Conservation (phyloP, 805 yeast species). For the Myxozyma neotropica region DNA sequence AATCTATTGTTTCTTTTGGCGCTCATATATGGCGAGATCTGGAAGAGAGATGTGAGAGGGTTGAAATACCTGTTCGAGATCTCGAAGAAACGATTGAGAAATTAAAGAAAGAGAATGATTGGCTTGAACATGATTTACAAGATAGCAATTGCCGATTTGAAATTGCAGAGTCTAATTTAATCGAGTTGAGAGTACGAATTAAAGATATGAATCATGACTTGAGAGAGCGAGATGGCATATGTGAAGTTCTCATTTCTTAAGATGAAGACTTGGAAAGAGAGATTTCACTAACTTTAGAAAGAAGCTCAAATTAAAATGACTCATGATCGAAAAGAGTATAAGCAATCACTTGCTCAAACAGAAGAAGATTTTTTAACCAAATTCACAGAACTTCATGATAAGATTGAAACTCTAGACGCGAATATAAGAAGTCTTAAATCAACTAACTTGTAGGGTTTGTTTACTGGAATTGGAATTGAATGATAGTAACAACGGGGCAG, state of each 20-base stretch:
- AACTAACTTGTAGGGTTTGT: background rate
- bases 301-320: background rate
- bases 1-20: background rate
- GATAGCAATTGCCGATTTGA: background rate
- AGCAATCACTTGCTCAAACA: background rate
- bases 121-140: background rate
- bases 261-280: background rate
- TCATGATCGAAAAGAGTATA: background rate
- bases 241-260: background rate
- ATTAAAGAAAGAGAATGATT: background rate
- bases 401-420: background rate
- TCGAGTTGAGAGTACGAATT: background rate
- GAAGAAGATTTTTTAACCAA: background rate
- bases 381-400: background rate
- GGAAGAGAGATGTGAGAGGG: background rate
- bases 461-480: background rate
- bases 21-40: slow-evolving; percentile 6
- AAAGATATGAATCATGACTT: background rate
- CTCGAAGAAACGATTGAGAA: background rate
- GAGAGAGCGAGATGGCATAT: background rate
- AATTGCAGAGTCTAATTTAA: background rate
- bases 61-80: background rate
- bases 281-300: background rate
- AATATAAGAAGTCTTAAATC: background rate
- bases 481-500: background rate